Evolutionary conservation across 2,329 filamentous ascomycete genomes (phyloP).

Genomic region (Phyllosticta ampelicida): DNA sequence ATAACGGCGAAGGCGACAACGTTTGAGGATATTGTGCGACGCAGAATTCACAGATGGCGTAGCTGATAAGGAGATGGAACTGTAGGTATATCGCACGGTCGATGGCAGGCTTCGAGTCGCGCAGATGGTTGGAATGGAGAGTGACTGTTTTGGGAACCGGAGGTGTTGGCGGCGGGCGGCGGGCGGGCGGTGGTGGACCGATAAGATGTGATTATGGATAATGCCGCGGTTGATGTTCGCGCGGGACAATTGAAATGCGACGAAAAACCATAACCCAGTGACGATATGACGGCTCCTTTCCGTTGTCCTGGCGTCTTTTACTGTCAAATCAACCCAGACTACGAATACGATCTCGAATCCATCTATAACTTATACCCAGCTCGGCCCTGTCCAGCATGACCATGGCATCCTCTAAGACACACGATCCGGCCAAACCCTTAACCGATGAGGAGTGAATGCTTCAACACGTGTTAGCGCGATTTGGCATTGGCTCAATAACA

Average conservation of each 20-base stretch:
- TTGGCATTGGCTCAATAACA: neutral
- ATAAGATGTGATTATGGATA: neutral
- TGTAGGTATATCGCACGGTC: neutral
- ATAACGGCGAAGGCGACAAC: neutral
- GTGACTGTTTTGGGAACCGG: neutral
- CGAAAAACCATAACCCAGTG: neutral
- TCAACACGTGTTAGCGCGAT: neutral
- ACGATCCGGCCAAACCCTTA: neutral
- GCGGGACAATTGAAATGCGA: neutral
- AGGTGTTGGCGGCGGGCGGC: neutral
- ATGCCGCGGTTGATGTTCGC: neutral
- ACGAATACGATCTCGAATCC: neutral
- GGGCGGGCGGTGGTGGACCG: neutral
- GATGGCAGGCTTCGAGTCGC: neutral
- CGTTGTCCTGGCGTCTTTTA: neutral
- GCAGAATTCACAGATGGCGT: neutral
- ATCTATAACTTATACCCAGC: neutral
- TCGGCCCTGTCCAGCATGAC: neutral
- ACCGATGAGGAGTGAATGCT: neutral
- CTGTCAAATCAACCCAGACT: neutral
- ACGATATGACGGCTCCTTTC: neutral
- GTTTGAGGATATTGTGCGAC: neutral
- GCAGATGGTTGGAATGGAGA: neutral
- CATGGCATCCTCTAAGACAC: neutral
- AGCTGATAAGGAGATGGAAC: neutral